These are phyloP conservation scores for Xylariaceae sp. DNA, from an alignment of 2,329 filamentous ascomycete species.

Conservation along the genomic window DNA sequence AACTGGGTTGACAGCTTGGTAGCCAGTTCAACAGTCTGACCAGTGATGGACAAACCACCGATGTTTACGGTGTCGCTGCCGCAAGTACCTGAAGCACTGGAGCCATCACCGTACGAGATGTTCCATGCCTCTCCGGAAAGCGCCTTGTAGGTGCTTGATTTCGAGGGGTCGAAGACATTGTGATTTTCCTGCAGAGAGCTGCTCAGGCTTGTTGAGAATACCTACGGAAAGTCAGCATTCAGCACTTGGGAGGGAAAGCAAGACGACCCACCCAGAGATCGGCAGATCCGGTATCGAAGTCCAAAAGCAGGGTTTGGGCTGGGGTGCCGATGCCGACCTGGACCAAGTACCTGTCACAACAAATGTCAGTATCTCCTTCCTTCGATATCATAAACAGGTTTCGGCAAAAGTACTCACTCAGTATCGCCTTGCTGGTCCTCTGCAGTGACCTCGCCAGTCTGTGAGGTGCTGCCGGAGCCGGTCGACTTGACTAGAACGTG, in stretches of 20 bases:
- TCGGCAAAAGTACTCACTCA: constrained; percentile 28
- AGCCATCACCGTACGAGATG: constrained; percentile 65
- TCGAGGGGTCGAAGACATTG: constrained; percentile 54
- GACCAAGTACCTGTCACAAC: constrained; percentile 59
- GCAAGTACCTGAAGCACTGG: constrained; percentile 59
- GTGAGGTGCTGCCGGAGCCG: constrained; percentile 26
- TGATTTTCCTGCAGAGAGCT: constrained; percentile 39
- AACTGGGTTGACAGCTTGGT: constrained; percentile 57
- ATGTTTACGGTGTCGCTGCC: constrained; percentile 61
- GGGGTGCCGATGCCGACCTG: constrained; percentile 63
- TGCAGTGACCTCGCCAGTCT: constrained; percentile 47
- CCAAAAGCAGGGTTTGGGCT: constrained; percentile 55
- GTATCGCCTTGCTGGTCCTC: constrained; percentile 66
- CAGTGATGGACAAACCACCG: constrained; percentile 57
- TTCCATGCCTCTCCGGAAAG: constrained; percentile 53
- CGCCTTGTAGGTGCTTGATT: constrained; percentile 57
- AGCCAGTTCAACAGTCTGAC: constrained; percentile 64
- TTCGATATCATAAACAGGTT: not conserved
- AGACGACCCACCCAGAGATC: constrained; percentile 56
- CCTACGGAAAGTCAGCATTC: constrained; percentile 29
- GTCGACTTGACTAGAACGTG: constrained; percentile 46
- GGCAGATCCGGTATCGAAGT: constrained; percentile 68
- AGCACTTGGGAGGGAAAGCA: not conserved
- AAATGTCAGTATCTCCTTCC: not conserved
- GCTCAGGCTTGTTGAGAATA: constrained; percentile 53